Evolutionary conservation across 371 early-diverging fungal species (phyloP), one percentile per base, ranked within the genome.

Genomic region (Apophysomyces elegans): DNA sequence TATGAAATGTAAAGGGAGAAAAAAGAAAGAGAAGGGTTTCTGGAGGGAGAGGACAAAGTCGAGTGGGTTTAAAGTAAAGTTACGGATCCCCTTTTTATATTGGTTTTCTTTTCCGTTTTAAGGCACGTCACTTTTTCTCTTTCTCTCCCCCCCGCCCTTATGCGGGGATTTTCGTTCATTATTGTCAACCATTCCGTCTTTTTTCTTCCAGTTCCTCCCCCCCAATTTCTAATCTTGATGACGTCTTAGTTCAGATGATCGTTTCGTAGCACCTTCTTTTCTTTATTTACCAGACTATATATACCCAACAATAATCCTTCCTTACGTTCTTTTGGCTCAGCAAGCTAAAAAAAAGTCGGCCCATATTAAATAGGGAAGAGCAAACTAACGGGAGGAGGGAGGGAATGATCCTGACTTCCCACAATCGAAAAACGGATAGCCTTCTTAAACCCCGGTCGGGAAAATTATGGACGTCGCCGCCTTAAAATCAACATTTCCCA

Each of bases 181-280:
- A 50, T 50, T 50, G 50, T 50, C n/a, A 21, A 50, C 21, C n/a
- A 50, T 50, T 50, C 50, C 50, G 50, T 26, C 21, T 9, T 21
- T 50, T 50, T 26, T 7, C n/a, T 26, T 50, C 21, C 50, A 18
- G n/a, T 6, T 21, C 50, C 21, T 50, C 13, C 9, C 50, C 50
- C 50, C 50, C 50, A 50, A n/a, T 26, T 21, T 21, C 9, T 50
- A 26, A 26, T 50, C 21, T 16, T 26, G 14, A 50, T 50, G 50
- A 50, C 50, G 50, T 50, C 21, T 50, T 50, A 21, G 50, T 50
- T 50, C 50, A 50, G 50, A 50, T 50, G 50, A 50, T 50, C 50
- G 50, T 50, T 50, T 50, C 50, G 50, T 50, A 50, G 50, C 50
- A 50, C 50, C 50, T 8, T 50, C 21, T 14, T 18, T 26, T 26